Percentiles rank a stretch among this genome's conserved stretches.
These are phyloP conservation scores for Peronospora belbahrii DNA, from an alignment of 352 stramenopile species.

Conservation along the genomic window DNA sequence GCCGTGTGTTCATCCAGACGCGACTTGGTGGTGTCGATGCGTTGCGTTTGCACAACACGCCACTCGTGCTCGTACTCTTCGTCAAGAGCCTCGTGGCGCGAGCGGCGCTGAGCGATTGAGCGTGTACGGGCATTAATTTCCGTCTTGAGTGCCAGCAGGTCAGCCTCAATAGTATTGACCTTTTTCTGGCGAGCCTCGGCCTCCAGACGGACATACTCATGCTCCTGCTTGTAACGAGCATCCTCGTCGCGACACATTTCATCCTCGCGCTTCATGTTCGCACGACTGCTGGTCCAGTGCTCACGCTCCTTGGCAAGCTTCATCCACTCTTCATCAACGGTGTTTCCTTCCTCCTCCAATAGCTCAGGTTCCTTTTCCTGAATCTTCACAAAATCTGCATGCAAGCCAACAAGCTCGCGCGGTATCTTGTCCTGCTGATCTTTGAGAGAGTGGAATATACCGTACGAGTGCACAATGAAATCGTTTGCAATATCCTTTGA, in stretches of 20 bases:
- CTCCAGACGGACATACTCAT: slow-evolving; percentile 73
- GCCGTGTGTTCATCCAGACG: slow-evolving; percentile 61
- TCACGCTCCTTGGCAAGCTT: slow-evolving; percentile 85
- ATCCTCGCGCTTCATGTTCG: slow-evolving; percentile 87
- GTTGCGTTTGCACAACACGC: slow-evolving; percentile 60
- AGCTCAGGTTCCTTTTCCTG: slow-evolving; percentile 72
- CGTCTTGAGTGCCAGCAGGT: slow-evolving; percentile 68
- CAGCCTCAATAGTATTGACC: slow-evolving; percentile 71
- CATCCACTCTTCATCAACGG: slow-evolving; percentile 84
- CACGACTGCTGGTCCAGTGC: slow-evolving; percentile 81
- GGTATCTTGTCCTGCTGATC: slow-evolving; percentile 52
- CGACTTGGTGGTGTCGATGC: slow-evolving; percentile 49
- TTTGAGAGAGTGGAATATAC: slow-evolving; percentile 59
- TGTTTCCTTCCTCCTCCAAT: slow-evolving; percentile 75
- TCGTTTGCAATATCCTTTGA: slow-evolving; percentile 85
- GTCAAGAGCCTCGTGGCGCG: slow-evolving; percentile 65
- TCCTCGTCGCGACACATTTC: slow-evolving; percentile 84
- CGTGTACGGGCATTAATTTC: slow-evolving; percentile 66
- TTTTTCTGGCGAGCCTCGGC: slow-evolving; percentile 75
- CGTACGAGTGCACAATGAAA: slow-evolving; percentile 83
- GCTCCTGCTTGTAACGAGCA: slow-evolving; percentile 75
- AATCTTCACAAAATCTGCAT: slow-evolving; percentile 75
- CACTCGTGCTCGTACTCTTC: slow-evolving; percentile 83
- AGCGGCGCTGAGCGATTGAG: slow-evolving; percentile 66
- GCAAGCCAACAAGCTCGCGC: slow-evolving; percentile 62